phyloP scores from a whole-genome alignment of 441 rosid genomes.

The Dalechampia spathulata region DNA sequence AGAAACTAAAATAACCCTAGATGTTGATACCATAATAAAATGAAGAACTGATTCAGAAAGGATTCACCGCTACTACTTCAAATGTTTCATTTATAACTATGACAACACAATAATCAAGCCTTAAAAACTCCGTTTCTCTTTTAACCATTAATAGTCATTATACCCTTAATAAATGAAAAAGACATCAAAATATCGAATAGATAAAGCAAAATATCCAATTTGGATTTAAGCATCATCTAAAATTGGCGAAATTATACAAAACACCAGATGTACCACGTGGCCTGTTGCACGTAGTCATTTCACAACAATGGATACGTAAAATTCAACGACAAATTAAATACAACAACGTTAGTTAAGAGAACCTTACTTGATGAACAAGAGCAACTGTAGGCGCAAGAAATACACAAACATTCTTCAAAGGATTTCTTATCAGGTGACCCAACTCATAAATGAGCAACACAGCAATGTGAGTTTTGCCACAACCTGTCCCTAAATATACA shows the following conservation, averaged over 20 bases:
- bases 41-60: not conserved
- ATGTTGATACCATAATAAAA: not conserved
- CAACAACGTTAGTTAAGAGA: constrained; percentile 3
- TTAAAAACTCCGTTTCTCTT: not conserved
- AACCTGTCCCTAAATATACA: constrained; percentile 84
- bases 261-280: not conserved
- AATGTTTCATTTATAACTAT: not conserved
- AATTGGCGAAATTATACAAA: not conserved
- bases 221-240: not conserved
- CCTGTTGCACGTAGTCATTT: too few relatives aligned
- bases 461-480: constrained; percentile 97
- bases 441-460: constrained; percentile 80
- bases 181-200: not conserved
- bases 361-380: constrained; percentile 70
- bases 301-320: too few relatives aligned
- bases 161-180: not conserved
- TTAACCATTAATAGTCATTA: not conserved
- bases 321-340: too few relatives aligned
- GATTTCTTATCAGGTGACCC: constrained; percentile 61
- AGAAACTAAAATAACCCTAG: not conserved
- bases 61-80: not conserved
- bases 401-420: constrained; percentile 55
- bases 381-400: constrained; percentile 96
- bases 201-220: not conserved
- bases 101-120: not conserved